phyloP scores from a whole-genome alignment of 257 asterid genomes.

The Nicotiana otophora region DNA sequence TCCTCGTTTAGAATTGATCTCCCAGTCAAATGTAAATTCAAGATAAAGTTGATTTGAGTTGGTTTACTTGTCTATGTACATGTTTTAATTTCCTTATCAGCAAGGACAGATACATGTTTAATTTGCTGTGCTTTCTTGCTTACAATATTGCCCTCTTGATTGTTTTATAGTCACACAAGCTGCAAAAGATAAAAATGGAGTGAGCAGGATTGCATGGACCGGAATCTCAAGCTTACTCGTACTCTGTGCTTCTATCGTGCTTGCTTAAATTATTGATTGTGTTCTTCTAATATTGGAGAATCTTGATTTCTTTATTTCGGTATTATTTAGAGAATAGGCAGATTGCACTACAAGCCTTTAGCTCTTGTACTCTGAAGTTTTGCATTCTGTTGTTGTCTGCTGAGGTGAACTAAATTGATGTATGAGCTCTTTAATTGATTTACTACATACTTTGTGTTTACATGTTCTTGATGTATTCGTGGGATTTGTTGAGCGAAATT shows the following conservation, averaged over 20 bases:
- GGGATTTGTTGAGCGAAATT: neutral
- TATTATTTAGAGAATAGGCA: neutral
- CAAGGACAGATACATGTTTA: neutral
- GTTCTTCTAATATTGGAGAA: neutral
- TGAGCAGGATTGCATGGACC: conserved; percentile 27
- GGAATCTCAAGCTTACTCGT: conserved; percentile 44
- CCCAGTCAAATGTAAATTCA: neutral
- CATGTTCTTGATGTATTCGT: neutral
- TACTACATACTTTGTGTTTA: neutral
- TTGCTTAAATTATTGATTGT: conserved; percentile 20
- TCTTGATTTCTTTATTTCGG: neutral
- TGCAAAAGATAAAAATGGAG: conserved; percentile 26
- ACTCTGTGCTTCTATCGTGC: conserved; percentile 32
- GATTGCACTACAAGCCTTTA: neutral
- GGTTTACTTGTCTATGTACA: neutral
- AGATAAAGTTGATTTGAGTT: neutral
- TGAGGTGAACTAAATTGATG: neutral
- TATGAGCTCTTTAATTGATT: neutral
- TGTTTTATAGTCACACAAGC: conserved; percentile 26
- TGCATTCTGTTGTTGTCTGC: neutral
- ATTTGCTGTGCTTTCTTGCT: neutral
- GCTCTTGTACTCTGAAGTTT: neutral
- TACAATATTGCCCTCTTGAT: neutral
- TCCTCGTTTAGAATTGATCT: neutral
- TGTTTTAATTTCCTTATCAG: too few relatives aligned